A percentile compares a stretch with the other conserved stretches of the same genome.
These are phyloP conservation scores for Setaria viridis DNA, from an alignment of 202 grass and related monocot genomes.

Conservation along the genomic window DNA sequence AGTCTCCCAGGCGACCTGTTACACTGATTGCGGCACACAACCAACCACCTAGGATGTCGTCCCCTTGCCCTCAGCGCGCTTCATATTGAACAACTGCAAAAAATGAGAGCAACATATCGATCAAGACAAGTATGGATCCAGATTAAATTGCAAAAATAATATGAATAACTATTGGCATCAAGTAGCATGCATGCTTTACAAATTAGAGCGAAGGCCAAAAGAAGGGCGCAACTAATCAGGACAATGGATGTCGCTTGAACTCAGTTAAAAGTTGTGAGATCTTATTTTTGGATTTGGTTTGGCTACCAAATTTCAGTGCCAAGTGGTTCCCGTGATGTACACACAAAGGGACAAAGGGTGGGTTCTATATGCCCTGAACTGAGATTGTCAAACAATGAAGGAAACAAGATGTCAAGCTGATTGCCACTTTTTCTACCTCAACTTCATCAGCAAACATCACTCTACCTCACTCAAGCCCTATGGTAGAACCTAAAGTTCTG, in stretches of 20 bases:
- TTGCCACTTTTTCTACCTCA: not conserved
- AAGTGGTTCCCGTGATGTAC: not conserved
- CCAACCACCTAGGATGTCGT: not conserved
- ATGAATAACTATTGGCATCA: not conserved
- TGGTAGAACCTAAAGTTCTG: not conserved
- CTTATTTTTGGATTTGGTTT: conserved; percentile 2
- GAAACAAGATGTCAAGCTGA: not conserved
- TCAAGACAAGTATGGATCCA: not conserved
- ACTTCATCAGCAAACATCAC: not conserved
- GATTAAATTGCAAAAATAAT: not conserved
- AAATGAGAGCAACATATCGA: not conserved
- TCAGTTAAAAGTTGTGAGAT: not conserved
- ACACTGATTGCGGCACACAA: not conserved
- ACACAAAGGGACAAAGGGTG: not conserved
- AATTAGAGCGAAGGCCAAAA: not conserved
- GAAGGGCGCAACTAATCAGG: not conserved
- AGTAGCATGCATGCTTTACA: not conserved
- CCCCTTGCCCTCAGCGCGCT: conserved; percentile 45
- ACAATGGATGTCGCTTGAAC: not conserved
- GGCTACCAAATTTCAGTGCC: not conserved
- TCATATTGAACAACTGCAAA: conserved; percentile 62
- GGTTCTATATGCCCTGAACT: not conserved
- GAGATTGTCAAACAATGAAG: not conserved
- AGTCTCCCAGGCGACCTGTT: not conserved
- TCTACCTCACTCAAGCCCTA: not conserved